Conservation (phyloP, 805 yeast genomes). For the Wickerhamiella vanderwaltii region DNA sequence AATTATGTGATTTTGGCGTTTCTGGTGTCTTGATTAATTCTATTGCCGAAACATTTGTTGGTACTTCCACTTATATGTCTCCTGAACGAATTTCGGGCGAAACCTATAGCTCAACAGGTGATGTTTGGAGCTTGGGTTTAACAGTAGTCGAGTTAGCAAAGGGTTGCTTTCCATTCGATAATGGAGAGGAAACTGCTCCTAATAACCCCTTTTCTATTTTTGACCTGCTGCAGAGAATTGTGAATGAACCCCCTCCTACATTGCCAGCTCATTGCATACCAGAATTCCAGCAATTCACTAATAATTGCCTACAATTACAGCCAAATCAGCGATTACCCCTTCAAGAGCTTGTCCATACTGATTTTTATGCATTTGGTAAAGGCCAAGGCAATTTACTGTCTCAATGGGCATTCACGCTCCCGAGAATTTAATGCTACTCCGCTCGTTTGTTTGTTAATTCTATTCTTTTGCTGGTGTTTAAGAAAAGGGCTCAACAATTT, state of each 20-base stretch:
- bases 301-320: conserved; percentile 51
- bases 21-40: conserved; percentile 85
- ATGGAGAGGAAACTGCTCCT: conserved; percentile 15
- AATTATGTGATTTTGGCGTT: conserved; percentile 95
- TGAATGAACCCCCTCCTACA: conserved; percentile 81
- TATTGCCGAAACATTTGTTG: conserved; percentile 94
- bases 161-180: conserved; percentile 62
- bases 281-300: conserved; percentile 54
- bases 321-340: conserved; percentile 69
- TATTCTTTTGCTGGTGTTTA: too few relatives aligned
- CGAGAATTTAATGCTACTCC: conserved; percentile 2
- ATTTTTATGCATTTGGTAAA: conserved; percentile 23
- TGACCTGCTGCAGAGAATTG: conserved; percentile 83
- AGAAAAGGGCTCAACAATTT: too few relatives aligned
- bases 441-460: too few relatives aligned
- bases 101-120: conserved; percentile 86
- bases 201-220: conserved; percentile 65
- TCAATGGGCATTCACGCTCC: conserved; percentile 13
- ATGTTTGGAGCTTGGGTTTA: conserved; percentile 92
- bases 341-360: conserved; percentile 41
- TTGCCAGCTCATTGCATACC: conserved; percentile 37
- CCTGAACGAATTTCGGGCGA: conserved; percentile 97
- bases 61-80: conserved; percentile 94
- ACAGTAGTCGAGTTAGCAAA: conserved; percentile 81
- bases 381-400: conserved; percentile 11